Evolutionary conservation across 2,329 filamentous ascomycete genomes (phyloP), one percentile per base, ranked within the genome.

Genomic region (Seiridium cupressi): DNA sequence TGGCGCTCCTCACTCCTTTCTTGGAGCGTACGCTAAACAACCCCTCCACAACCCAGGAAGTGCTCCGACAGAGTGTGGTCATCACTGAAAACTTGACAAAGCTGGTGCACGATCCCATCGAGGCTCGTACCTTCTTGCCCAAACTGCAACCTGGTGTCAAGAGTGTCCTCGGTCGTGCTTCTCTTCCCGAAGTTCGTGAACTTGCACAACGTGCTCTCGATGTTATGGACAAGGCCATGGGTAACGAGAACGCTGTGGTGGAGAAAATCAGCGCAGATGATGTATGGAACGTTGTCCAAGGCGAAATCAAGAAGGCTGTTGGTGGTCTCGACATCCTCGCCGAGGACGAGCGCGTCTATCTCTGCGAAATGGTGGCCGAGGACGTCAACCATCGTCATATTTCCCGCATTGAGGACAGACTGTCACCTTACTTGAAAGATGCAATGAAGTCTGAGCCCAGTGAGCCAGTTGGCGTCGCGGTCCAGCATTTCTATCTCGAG

Each of bases 201-300:
- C 84, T 99, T 63, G 95, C 92, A 40, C 87, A 89, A 44, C 86
- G 93, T 63, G 93, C 94, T 4, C 78, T 96, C 64, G 83, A 84
- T 64, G 92, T 96, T 64, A 98, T 99, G 80, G 86, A 96, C 69
- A 93, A 94, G 77, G 95, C 95, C 60, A 98, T 99, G 92, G 88
- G 81, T 58, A 84, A 88, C 62, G 86, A 89, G 66, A 81, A 88
- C 66, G 84, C 80, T 40, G 80, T 89, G 4, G 76, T 93, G 63
- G 85, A 89, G 65, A 89, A 89, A 65, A 87, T 84, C 7, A 86
- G 84, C 4, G 78, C 84, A 5, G 89, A 91, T 31, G 92, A 97
- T 66, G 90, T 97, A 11, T 81, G 85, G 62, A 86, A 86, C 69
- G 74, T 93, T 2, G 78, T 98, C 9, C 89, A 97, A 63, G 84